Evolutionary conservation across 805 yeast species (phyloP), one percentile per base, ranked within the genome.

Genomic region (Sungouiella thailandica): DNA sequence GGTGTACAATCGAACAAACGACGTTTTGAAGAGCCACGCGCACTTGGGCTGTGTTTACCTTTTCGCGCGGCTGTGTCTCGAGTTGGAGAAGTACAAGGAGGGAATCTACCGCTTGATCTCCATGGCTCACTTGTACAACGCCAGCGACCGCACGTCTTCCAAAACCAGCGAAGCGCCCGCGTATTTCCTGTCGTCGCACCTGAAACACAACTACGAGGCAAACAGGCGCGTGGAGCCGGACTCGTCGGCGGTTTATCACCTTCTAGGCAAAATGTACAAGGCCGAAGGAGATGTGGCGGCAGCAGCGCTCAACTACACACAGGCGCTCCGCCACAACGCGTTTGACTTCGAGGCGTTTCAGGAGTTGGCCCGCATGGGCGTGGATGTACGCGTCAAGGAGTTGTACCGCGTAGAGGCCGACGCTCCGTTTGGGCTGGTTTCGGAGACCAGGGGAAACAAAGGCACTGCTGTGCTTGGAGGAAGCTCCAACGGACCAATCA

Each of bases 291-390:
- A 83, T 50, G 51, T 64, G 4, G 74, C 77, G 44, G 78, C 80
- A 37, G 79, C 93, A 36, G 71, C 83, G 0, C 59, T 80, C 30
- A 74, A 77, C 48, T 84, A 80, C 53, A 71, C 85, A 0, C 76
- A 72, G 43, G 85, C 90, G 1, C 66, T 87, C 36, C 76, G 77
- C 39, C 59, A 70, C 42, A 84, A 93, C 52, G 96, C 95, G 12
- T 85, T 68, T 51, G 70, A 87, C 25, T 87, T 93, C 74, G 96
- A 87, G 52, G 87, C 96, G 0, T 79, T 86, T 43, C 86, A 80
- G 44, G 80, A 80, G 27, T 62, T 93, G 30, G 78, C 87, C 47
- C 68, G 70, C 30, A 62, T 82, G 60, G 93, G 95, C 9, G 85
- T 82, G 13, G 74, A 74, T 37, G 70, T 87, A 13, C 75, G 78